Percentiles rank a stretch among this genome's conserved stretches.
These are phyloP conservation scores for Taiozyma sp. DNA, from an alignment of 1,139 yeast genomes.

Conservation along the genomic window DNA sequence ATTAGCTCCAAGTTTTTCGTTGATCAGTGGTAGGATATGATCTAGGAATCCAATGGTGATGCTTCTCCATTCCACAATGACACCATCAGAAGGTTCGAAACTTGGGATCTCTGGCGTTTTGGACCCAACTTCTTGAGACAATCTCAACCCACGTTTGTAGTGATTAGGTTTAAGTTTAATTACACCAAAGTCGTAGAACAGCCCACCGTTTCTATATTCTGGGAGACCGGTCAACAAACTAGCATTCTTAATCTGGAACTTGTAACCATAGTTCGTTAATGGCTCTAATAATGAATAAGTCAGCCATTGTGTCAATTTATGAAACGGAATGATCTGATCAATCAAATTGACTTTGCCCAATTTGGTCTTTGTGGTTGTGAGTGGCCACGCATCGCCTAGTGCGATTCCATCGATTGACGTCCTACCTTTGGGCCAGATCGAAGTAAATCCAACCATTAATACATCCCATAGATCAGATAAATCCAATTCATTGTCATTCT, in stretches of 20 bases:
- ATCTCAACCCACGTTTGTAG: conserved; percentile 30
- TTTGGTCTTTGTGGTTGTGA: conserved; percentile 30
- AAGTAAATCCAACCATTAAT: conserved; percentile 44
- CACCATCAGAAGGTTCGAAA: conserved; percentile 48
- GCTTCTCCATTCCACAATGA: conserved; percentile 63
- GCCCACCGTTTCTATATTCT: conserved; percentile 60
- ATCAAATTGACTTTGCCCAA: conserved; percentile 22
- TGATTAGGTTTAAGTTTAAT: conserved; percentile 39
- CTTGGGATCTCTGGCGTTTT: conserved; percentile 36
- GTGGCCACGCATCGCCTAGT: conserved; percentile 57
- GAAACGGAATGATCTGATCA: conserved; percentile 48
- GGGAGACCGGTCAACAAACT: conserved; percentile 54
- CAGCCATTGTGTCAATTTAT: conserved; percentile 60
- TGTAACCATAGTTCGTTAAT: conserved; percentile 37
- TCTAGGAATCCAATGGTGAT: conserved; percentile 52
- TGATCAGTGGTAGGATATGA: conserved; percentile 41
- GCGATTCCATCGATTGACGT: conserved; percentile 41
- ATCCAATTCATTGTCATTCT: conserved; percentile 27
- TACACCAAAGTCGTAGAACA: conserved; percentile 49
- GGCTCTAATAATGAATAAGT: conserved; percentile 54
- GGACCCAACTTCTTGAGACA: conserved; percentile 25
- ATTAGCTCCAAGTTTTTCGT: conserved; percentile 33
- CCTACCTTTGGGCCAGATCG: conserved; percentile 60
- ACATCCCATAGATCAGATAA: conserved; percentile 45
- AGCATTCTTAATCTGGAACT: conserved; percentile 36